These are phyloP conservation scores for Daedalea quercina DNA, from an alignment of 768 basidiomycete genomes.

Conservation along the genomic window DNA sequence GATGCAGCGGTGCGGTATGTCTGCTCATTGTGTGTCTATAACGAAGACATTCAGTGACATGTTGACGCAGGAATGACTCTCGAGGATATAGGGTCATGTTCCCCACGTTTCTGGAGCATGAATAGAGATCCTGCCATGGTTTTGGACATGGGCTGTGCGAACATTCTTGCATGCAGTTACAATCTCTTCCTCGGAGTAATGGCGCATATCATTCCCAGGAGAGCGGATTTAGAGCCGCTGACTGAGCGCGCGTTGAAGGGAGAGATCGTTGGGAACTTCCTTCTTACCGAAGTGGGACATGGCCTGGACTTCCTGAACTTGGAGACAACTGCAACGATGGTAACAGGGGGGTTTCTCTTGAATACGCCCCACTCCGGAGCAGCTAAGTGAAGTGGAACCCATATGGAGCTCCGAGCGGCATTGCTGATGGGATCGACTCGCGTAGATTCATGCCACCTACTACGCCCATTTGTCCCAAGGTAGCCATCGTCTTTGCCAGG, in stretches of 20 bases:
- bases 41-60: background rate
- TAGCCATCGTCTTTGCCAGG: constrained; percentile 23
- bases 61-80: background rate
- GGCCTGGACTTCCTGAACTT: constrained; percentile 1
- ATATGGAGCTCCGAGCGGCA: background rate
- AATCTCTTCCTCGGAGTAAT: constrained; percentile 8
- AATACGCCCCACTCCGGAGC: background rate
- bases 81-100: background rate
- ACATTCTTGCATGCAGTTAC: constrained; percentile 4
- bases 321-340: constrained; percentile 3
- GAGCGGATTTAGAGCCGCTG: constrained; percentile 1
- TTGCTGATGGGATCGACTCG: no score
- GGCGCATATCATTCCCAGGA: background rate
- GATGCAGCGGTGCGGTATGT: background rate
- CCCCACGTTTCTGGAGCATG: constrained; percentile 5
- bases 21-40: background rate
- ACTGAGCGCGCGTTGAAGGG: background rate
- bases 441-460: constrained; percentile 27
- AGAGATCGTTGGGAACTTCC: constrained; percentile 5
- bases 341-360: background rate
- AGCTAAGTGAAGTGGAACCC: background rate
- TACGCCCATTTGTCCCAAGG: constrained; percentile 10
- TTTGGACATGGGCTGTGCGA: constrained; percentile 3
- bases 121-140: constrained; percentile 1
- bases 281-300: constrained; percentile 1